These are phyloP conservation scores for Domatiomyces globalis DNA, from an alignment of 2,329 filamentous ascomycete genomes.

Conservation along the genomic window DNA sequence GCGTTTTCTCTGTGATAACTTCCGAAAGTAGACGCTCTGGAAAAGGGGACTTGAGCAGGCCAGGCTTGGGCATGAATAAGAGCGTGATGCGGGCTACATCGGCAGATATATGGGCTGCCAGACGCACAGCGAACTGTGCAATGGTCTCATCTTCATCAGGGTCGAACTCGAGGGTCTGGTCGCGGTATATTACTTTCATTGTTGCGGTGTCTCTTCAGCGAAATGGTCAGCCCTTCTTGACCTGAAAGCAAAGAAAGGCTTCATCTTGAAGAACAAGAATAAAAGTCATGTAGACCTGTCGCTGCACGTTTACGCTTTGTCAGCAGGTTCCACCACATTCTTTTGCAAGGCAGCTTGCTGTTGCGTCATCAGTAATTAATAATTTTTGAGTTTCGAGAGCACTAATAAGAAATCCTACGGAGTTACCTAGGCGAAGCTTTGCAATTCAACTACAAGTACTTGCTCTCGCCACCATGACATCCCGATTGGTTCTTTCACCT, in stretches of 20 bases:
- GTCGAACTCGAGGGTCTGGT: conserved; percentile 34
- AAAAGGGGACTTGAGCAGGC: conserved; percentile 33
- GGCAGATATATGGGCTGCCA: conserved; percentile 26
- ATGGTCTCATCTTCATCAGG: conserved; percentile 40
- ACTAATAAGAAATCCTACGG: too few relatives aligned
- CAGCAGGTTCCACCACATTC: background rate
- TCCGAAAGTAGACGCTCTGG: conserved; percentile 22
- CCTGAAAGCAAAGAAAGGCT: too few relatives aligned
- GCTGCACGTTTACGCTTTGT: too few relatives aligned
- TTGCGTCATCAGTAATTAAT: too few relatives aligned
- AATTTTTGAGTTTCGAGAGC: too few relatives aligned
- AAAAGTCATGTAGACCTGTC: background rate
- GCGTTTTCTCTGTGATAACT: conserved; percentile 28
- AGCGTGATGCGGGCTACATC: conserved; percentile 31
- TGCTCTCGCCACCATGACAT: too few relatives aligned
- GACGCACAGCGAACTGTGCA: conserved; percentile 25
- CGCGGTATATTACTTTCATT: conserved; percentile 42
- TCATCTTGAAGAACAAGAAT: too few relatives aligned
- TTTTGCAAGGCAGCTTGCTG: too few relatives aligned
- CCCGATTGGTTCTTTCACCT: too few relatives aligned
- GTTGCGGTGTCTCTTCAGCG: conserved; percentile 4
- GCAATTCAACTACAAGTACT: too few relatives aligned
- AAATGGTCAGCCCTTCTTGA: background rate
- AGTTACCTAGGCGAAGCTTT: too few relatives aligned
- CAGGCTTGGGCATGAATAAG: conserved; percentile 34